Evolutionary conservation across 805 yeast genomes (phyloP), one percentile per base, ranked within the genome.

Genomic region (Candida alai): DNA sequence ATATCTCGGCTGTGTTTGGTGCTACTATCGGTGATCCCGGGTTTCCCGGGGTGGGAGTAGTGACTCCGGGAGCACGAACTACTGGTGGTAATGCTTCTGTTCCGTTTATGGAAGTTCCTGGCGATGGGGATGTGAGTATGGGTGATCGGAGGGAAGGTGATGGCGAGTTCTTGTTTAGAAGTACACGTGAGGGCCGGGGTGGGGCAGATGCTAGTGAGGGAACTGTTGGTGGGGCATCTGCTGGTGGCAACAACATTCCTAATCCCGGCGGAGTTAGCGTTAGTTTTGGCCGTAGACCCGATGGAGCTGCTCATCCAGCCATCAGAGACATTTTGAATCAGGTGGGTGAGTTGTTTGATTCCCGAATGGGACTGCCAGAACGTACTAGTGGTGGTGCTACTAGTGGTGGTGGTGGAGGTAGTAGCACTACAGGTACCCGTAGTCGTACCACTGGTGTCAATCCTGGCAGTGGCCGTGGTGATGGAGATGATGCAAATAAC

Each of bases 1-100:
- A n/a, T n/a, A n/a, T n/a, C n/a, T 45, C 44, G 18, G 52, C 52
- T 11, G 48, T 50, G 39, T 62, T 53, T 34, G 51, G 39, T 21
- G 38, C 39, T 3, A 38, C 40, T 10, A 20, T 24, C 6, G 25
- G 23, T 2, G 31, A 28, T 12, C 31, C 31, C 7, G 19, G 20
- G 24, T 12, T 19, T 6, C 28, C 28, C 15, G 11, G 28, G 7
- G 28, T 8, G 12, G 28, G 12, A 8, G 11, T 8, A 12, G 8
- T 9, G 14, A 28, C 21, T 7, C 6, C 30, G n/a, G 21, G 11
- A 9, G n/a, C 24, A 21, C 9, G 24, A 6, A n/a, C 30, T 28
- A 6, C 30, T 18, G 4, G 16, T 6, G 6, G 6, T 8, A n/a
- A 24, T 17, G n/a, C 22, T 11, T 4, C 30, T 11, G 12, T 8